Percentiles rank a stretch among this genome's conserved stretches.
Conservation (phyloP, 2,329 filamentous ascomycete genomes). For the Ophiosphaerella korrae region DNA sequence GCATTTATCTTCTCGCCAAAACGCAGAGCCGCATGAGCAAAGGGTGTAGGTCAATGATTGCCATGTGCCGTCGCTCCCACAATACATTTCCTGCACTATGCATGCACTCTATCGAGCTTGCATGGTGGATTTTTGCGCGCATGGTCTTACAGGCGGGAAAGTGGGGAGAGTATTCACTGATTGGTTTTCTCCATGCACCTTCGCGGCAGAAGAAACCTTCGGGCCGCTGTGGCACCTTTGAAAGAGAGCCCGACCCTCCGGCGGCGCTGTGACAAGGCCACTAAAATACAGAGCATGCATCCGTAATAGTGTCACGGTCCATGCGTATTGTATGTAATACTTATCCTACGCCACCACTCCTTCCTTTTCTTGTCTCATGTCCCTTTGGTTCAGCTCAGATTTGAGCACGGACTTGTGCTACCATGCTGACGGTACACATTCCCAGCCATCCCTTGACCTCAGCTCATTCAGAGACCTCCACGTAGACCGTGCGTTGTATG, state of each 20-base stretch:
- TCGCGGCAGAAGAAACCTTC: not conserved
- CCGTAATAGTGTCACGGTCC: too few relatives aligned
- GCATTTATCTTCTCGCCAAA: not conserved
- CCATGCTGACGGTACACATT: not conserved
- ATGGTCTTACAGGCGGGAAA: not conserved
- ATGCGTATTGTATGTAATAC: too few relatives aligned
- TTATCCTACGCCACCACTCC: too few relatives aligned
- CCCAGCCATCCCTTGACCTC: not conserved
- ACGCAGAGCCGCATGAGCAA: not conserved
- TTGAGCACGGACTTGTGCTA: not conserved
- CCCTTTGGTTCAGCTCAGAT: not conserved
- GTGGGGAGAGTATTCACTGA: not conserved
- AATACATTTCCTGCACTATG: not conserved
- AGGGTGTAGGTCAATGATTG: not conserved
- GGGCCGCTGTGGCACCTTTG: not conserved
- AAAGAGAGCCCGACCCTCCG: not conserved
- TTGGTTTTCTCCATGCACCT: not conserved
- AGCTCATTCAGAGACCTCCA: not conserved
- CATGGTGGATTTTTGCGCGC: not conserved
- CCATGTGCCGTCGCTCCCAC: constrained; percentile 1
- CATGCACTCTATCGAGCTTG: not conserved
- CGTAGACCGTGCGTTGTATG: not conserved
- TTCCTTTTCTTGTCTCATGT: too few relatives aligned
- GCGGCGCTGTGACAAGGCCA: not conserved
- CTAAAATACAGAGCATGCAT: not conserved